A percentile compares a stretch with the other conserved stretches of the same genome.
Conservation (phyloP, 306 rosid genomes). For the Hippophae tibetana region DNA sequence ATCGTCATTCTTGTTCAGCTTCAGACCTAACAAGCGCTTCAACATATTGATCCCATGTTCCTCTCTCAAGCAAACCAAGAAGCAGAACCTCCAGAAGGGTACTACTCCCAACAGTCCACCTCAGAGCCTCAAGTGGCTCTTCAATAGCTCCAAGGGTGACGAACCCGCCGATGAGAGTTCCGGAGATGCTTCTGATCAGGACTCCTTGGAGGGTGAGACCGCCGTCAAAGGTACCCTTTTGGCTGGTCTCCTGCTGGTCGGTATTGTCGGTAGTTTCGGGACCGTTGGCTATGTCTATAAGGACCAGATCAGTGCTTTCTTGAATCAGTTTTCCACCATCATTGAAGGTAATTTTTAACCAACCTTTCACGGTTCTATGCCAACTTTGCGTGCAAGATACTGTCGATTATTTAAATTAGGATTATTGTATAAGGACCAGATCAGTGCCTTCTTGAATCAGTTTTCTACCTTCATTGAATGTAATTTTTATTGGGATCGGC, state of each 20-base stretch:
- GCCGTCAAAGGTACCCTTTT: conserved; percentile 73
- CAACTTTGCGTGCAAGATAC: background rate
- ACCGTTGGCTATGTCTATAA: conserved; percentile 63
- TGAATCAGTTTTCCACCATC: conserved; percentile 56
- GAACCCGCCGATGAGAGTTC: conserved; percentile 10
- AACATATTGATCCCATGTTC: conserved; percentile 61
- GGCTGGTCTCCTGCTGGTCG: conserved; percentile 64
- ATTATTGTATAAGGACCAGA: too few relatives aligned
- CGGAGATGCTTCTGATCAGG: conserved; percentile 1
- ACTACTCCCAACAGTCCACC: conserved; percentile 44
- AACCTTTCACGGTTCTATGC: background rate
- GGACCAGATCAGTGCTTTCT: conserved; percentile 64
- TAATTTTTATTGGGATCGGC: too few relatives aligned
- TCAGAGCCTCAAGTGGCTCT: conserved; percentile 41
- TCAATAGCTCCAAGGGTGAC: conserved; percentile 36
- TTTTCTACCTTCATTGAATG: too few relatives aligned
- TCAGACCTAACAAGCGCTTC: conserved; percentile 39
- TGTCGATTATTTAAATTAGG: background rate
- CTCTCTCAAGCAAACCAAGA: conserved; percentile 71
- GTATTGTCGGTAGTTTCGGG: conserved; percentile 75
- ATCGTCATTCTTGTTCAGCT: conserved; percentile 35
- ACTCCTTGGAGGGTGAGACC: conserved; percentile 18
- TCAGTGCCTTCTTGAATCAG: too few relatives aligned
- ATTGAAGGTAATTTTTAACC: conserved; percentile 46
- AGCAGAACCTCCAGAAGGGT: conserved; percentile 31